These are phyloP conservation scores for Fusarium sp. DNA, from an alignment of 2,329 filamentous ascomycete genomes.

Conservation along the genomic window DNA sequence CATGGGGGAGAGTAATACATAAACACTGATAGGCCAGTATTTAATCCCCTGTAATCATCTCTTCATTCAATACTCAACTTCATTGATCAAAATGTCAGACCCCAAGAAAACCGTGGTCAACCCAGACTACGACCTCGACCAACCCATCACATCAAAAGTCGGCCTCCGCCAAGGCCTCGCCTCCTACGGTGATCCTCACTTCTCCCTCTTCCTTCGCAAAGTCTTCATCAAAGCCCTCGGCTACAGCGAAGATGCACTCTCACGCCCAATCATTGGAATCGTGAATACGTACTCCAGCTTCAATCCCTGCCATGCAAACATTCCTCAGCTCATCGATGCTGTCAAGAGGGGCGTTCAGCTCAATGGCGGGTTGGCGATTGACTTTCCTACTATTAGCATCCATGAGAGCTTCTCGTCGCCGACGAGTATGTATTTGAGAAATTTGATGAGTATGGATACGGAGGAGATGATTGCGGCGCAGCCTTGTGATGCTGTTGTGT, in stretches of 20 bases:
- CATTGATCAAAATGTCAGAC: slow-evolving; percentile 23
- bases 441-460: slow-evolving; percentile 83
- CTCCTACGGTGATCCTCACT: slow-evolving; percentile 78
- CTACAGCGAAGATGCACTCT: slow-evolving; percentile 76
- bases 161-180: slow-evolving; percentile 73
- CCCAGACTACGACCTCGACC: slow-evolving; percentile 69
- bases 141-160: slow-evolving; percentile 58
- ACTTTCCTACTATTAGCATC: slow-evolving; percentile 79
- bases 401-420: slow-evolving; percentile 76
- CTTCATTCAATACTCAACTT: not conserved
- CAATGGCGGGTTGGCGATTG: slow-evolving; percentile 72
- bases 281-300: slow-evolving; percentile 78
- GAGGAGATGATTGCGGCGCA: slow-evolving; percentile 81
- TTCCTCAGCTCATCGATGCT: slow-evolving; percentile 76
- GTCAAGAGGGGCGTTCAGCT: slow-evolving; percentile 75
- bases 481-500: slow-evolving; percentile 73
- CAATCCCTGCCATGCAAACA: slow-evolving; percentile 79
- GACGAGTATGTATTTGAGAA: slow-evolving; percentile 79
- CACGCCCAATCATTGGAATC: slow-evolving; percentile 77
- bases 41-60: not conserved
- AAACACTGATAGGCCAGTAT: slow-evolving; percentile 34
- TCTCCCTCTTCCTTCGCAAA: slow-evolving; percentile 78
- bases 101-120: slow-evolving; percentile 16
- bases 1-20: slow-evolving; percentile 33
- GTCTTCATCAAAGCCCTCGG: slow-evolving; percentile 82